Base-by-base conservation (phyloP, 1,139 yeast genomes). In the Wickerhamiella pararugosa region DNA sequence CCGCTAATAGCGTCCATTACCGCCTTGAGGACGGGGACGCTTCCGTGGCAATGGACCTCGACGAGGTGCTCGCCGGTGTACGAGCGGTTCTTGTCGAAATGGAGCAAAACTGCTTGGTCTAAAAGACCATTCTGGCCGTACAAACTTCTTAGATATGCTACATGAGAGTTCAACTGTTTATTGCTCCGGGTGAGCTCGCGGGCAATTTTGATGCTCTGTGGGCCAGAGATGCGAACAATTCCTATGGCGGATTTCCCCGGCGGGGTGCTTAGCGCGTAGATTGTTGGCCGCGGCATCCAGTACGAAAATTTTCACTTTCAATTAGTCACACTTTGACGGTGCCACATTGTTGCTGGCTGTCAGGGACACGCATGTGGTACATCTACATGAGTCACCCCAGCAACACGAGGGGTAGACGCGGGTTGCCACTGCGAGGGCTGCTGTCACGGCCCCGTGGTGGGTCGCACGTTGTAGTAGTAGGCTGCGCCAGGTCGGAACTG, bases 1-100 rank as follows among this genome's bases (percentile, higher is more conserved):
- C 43, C 43, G 63, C 51, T 65, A n/a, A 90, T 76, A 0, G 93
- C 75, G 10, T 64, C 64, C 36, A 87, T 53, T 0, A 87, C 81
- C 0, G 86, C 70, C 42, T 70, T 67, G 1, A 83, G 72, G 1
- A 90, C 84, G 0, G 97, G 96, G 8, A 72, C 75, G 6, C 98
- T 96, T 3, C 99, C 99, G 59, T 90, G 99, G 2, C 83, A 60
- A 56, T 90, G 97, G 15, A 90, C 59, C 53, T 90, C 99, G 9
- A 87, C 63, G 29, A 80, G 53, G 53, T 90, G 96, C 59, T 90
- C 97, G 1, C 98, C 98, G 0, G 97, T 90, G 53, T 79, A 92
- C 0, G 95, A 79, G n/a, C 67, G 65, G 0, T 97, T 97, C 1
- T 71, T 73, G 25, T 72, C 59, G 60, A 87, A 86, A 53, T 63